Conservation (phyloP, 139 green algal genomes). For the Micractinium sp. region DNA sequence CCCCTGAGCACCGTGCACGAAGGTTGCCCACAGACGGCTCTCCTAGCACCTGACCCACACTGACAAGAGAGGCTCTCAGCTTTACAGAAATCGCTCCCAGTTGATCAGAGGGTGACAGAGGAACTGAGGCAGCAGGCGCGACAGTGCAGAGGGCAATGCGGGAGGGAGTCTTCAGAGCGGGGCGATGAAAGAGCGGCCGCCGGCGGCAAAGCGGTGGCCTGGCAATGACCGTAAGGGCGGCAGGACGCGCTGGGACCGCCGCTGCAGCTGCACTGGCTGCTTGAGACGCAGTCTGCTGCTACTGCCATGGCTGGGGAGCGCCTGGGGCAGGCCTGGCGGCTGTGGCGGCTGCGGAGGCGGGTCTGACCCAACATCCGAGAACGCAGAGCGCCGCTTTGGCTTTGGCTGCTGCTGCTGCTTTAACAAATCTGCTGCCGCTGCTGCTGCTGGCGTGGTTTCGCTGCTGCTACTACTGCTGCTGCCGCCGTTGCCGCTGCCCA, state of each 20-base stretch:
- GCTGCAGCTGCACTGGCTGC: not conserved
- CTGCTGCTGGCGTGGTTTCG: not conserved
- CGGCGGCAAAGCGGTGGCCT: no score
- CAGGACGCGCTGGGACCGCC: not conserved
- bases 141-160: no score
- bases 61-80: no score
- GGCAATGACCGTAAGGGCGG: no score
- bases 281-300: not conserved
- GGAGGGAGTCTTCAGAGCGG: no score
- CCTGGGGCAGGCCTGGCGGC: slow-evolving; percentile 8
- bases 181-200: no score
- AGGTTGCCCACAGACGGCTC: no score
- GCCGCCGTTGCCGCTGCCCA: not conserved
- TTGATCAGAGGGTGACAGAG: no score
- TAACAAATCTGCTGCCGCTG: not conserved
- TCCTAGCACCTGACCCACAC: no score
- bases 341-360: not conserved
- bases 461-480: not conserved
- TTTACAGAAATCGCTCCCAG: no score
- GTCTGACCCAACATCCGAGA: slow-evolving; percentile 1
- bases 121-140: no score
- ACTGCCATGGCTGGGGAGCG: not conserved
- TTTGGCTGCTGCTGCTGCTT: not conserved
- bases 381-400: not conserved
- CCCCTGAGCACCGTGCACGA: no score